Percentiles rank a stretch among this genome's conserved stretches.
These are phyloP conservation scores for Arbutus unedo DNA, from an alignment of 148 eudicot genomes.

Conservation along the genomic window DNA sequence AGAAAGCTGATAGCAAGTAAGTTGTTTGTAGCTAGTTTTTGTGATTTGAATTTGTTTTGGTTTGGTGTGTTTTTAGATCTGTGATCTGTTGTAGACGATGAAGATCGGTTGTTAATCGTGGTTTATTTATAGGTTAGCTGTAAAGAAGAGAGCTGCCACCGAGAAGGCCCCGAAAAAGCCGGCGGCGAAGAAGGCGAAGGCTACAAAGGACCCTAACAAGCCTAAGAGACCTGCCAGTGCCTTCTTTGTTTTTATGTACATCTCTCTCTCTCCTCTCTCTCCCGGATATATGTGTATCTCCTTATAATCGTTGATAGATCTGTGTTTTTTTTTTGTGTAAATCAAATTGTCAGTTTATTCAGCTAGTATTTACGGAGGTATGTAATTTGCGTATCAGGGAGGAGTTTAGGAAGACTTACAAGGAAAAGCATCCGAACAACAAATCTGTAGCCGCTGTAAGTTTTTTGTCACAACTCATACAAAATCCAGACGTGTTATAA, in stretches of 20 bases:
- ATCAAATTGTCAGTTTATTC: neutral
- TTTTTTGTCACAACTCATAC: neutral
- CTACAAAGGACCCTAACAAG: conserved; percentile 30
- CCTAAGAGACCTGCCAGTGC: conserved; percentile 37
- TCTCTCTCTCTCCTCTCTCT: neutral
- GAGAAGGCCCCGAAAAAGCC: conserved; percentile 18
- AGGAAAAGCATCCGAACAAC: conserved; percentile 37
- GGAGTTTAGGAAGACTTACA: conserved; percentile 30
- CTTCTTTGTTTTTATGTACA: conserved; percentile 34
- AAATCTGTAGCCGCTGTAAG: conserved; percentile 34
- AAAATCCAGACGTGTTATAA: neutral
- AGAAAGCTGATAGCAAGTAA: conserved; percentile 21
- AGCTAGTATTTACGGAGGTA: neutral
- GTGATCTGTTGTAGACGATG: neutral
- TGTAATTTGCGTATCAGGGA: conserved; percentile 17
- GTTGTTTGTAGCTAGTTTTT: neutral
- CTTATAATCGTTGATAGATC: neutral
- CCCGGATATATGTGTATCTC: neutral
- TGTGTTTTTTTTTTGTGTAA: neutral
- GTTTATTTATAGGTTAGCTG: conserved; percentile 16
- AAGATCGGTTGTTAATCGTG: conserved; percentile 1
- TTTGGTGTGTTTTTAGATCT: neutral
- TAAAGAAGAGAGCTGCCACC: conserved; percentile 21
- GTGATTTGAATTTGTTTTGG: neutral
- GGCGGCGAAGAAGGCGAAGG: conserved; percentile 27